Evolutionary conservation across 2,329 filamentous ascomycete genomes (phyloP).

Genomic region (Pseudocercospora macadamiae): DNA sequence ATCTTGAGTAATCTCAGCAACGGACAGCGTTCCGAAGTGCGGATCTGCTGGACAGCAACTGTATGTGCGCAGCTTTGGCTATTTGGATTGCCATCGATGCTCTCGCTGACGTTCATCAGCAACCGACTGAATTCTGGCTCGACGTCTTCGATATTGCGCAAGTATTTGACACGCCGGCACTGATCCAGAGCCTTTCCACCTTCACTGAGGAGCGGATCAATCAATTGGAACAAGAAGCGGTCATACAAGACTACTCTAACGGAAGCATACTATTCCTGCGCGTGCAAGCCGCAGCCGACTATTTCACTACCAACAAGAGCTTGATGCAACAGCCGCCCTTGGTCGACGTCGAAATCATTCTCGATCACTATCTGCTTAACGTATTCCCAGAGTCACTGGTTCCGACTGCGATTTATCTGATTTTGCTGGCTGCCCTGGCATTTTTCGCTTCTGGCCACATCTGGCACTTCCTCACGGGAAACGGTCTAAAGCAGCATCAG

Average conservation of each 20-base stretch:
- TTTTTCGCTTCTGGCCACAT: constrained; percentile 55
- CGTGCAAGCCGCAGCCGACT: constrained; percentile 78
- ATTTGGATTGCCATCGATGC: too few relatives aligned
- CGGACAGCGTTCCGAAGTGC: constrained; percentile 82
- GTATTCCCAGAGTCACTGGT: constrained; percentile 76
- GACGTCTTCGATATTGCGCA: constrained; percentile 64
- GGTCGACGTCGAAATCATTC: constrained; percentile 77
- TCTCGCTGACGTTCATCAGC: constrained; percentile 55
- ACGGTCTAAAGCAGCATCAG: constrained; percentile 26
- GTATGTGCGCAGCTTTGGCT: constrained; percentile 57
- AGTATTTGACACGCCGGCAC: constrained; percentile 53
- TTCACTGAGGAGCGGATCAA: constrained; percentile 31
- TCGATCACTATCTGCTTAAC: constrained; percentile 84
- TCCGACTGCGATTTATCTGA: constrained; percentile 71
- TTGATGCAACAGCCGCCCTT: constrained; percentile 76
- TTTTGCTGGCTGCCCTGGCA: constrained; percentile 59
- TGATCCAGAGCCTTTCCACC: constrained; percentile 36
- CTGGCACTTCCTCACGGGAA: constrained; percentile 37
- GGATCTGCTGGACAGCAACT: constrained; percentile 90
- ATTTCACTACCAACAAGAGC: constrained; percentile 72
- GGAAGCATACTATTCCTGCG: constrained; percentile 65
- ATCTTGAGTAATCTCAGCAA: constrained; percentile 71
- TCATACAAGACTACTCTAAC: not conserved
- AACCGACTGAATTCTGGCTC: constrained; percentile 81
- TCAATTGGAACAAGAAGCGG: not conserved